Evolutionary conservation across 257 asterid genomes (phyloP), one percentile per base, ranked within the genome.

Genomic region (Solanum virginianum): DNA sequence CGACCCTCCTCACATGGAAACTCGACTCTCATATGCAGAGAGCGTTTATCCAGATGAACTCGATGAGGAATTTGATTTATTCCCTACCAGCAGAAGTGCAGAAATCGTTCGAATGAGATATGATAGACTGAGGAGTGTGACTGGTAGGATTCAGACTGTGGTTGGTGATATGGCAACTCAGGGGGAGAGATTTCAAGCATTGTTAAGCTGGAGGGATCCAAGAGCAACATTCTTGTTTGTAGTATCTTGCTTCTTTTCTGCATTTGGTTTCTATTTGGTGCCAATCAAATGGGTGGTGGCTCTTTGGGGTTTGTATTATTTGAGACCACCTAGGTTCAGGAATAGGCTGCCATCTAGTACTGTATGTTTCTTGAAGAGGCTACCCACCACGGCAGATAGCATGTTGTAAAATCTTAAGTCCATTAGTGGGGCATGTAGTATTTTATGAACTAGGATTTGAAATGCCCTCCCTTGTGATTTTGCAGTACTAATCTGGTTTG

Each of bases 161-260:
- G 98, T 91, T 3, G 98, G 97, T 8, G 98, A 95, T 74, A 72
- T 95, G 96, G 98, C 98, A 0, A 94, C 97, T 18, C 98, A 95
- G 68, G 97, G 97, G 98, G 0, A 95, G 87, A 88, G 98, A 16
- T 90, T 93, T 59, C 97, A 95, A 49, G 98, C 96, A 1, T 70
- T 95, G 94, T 89, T 95, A 70, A 95, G 98, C 80, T 95, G 98
- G 98, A 88, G 98, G 3, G 98, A 95, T 71, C 98, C 98, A 0
- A 87, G 98, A 75, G 98, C 98, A 0, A 94, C 98, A 4, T 95
- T 95, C 92, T 84, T 95, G 94, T 95, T 94, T 22, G 92, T 95
- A 82, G 84, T 92, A 3, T 71, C 88, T 2, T 94, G 98, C 81
- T 88, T 92, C 70, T 47, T 92, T 85, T 94, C 94, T n/a, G 97